Evolutionary conservation across 169 alveolate genomes (phyloP).

Genomic region (Plasmodium gaboni): DNA sequence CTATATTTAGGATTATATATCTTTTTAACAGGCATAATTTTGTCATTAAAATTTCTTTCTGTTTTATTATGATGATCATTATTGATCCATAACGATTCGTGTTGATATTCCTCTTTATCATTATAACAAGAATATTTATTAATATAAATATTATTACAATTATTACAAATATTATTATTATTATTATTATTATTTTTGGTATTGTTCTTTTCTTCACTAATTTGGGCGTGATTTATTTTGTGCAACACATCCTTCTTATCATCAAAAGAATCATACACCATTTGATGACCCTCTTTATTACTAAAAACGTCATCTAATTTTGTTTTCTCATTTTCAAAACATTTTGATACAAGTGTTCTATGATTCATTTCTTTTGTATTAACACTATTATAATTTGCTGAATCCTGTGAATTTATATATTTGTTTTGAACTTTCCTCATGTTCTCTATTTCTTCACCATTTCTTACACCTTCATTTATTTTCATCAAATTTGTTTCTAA

Average conservation of each 20-base stretch:
- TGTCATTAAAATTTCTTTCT: slow-evolving; percentile 4
- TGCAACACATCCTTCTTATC: not conserved
- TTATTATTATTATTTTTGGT: not conserved
- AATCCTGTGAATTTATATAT: not conserved
- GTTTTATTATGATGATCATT: slow-evolving; percentile 8
- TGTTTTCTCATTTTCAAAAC: not conserved
- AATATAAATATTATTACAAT: not conserved
- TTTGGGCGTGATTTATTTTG: not conserved
- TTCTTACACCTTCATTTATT: slow-evolving; percentile 12
- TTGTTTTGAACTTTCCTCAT: not conserved
- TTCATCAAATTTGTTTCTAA: slow-evolving; percentile 37
- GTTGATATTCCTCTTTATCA: slow-evolving; percentile 13
- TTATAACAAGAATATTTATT: not conserved
- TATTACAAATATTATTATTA: not conserved
- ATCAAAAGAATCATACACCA: not conserved
- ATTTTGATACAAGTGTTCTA: not conserved
- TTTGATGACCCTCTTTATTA: not conserved
- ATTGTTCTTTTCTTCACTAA: not conserved
- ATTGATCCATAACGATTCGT: slow-evolving; percentile 16
- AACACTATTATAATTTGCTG: not conserved
- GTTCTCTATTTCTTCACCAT: not conserved
- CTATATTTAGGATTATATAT: too few species aligned
- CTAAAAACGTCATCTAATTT: not conserved
- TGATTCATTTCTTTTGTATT: slow-evolving; percentile 1
- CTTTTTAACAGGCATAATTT: not conserved